Conservation (phyloP, 768 basidiomycete species). For the Boletus subcaerulescens region DNA sequence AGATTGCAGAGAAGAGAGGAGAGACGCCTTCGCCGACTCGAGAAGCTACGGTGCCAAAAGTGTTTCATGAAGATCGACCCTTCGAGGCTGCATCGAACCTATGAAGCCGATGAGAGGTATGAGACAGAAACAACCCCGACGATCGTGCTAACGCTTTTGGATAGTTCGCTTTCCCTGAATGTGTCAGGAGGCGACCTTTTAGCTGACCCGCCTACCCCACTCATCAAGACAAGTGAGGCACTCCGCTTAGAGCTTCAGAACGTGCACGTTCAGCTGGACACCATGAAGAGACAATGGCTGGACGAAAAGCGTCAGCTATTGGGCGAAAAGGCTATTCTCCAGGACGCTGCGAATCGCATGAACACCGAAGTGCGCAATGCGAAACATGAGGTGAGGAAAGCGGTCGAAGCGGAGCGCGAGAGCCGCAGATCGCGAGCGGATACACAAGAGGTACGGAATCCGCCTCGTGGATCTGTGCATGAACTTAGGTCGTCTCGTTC, state of each 20-base stretch:
- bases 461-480: not conserved
- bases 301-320: constrained; percentile 60
- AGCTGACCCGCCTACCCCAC: constrained; percentile 64
- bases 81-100: constrained; percentile 37
- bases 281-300: constrained; percentile 68
- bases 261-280: constrained; percentile 61
- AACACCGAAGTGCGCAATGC: constrained; percentile 56
- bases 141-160: constrained; percentile 5
- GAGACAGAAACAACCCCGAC: not conserved
- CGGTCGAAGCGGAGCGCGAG: constrained; percentile 49
- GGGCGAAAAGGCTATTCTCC: constrained; percentile 70
- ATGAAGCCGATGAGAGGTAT: constrained; percentile 62
- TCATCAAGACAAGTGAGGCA: constrained; percentile 63
- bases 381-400: constrained; percentile 56
- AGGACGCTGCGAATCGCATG: constrained; percentile 66
- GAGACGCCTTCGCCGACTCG: constrained; percentile 57
- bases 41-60: constrained; percentile 63
- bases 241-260: constrained; percentile 56
- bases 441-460: constrained; percentile 50
- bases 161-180: constrained; percentile 50
- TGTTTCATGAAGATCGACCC: constrained; percentile 64
- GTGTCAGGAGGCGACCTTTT: constrained; percentile 45
- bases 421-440: constrained; percentile 47
- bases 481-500: not conserved
- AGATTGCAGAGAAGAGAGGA: constrained; percentile 67